A percentile compares a stretch with the other conserved stretches of the same genome.
Conservation (phyloP, 2,329 filamentous ascomycete species). For the Pleurostoma richardsiae region DNA sequence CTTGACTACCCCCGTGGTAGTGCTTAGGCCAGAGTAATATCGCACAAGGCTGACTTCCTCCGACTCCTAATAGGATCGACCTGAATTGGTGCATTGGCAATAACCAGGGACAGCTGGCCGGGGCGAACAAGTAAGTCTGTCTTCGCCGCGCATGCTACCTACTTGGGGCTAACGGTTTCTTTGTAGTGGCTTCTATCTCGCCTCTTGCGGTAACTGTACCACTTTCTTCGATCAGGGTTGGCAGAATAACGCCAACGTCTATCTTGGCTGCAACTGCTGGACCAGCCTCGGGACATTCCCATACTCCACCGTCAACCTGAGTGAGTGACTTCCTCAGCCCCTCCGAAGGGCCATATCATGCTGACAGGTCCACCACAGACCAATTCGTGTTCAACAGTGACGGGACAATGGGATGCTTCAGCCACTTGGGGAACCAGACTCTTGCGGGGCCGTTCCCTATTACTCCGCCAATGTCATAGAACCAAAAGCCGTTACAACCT, state of each 20-base stretch:
- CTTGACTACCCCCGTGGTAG: neutral
- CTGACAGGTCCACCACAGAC: conserved; percentile 16
- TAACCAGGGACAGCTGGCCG: conserved; percentile 13
- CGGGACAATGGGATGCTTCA: conserved; percentile 31
- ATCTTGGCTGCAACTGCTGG: conserved; percentile 16
- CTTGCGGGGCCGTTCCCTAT: neutral
- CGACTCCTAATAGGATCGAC: conserved; percentile 23
- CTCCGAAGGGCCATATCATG: too few species aligned
- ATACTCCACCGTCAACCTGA: conserved; percentile 14
- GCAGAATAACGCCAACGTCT: conserved; percentile 7
- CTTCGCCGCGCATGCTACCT: too few species aligned
- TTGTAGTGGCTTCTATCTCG: conserved; percentile 20
- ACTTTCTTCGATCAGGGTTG: neutral
- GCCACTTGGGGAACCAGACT: conserved; percentile 28
- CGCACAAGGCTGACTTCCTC: conserved; percentile 1
- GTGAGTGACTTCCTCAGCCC: conserved; percentile 8
- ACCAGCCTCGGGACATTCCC: conserved; percentile 3
- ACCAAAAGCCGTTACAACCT: too few species aligned
- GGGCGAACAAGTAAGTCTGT: neutral
- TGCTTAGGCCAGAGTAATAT: too few species aligned
- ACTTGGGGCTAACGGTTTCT: too few species aligned
- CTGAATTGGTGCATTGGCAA: conserved; percentile 24
- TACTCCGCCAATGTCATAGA: too few species aligned
- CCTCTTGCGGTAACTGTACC: conserved; percentile 19
- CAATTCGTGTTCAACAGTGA: conserved; percentile 27